Evolutionary conservation across 208 protist genomes (phyloP), one percentile per base, ranked within the genome.

Genomic region (Naegleria fowleri): DNA sequence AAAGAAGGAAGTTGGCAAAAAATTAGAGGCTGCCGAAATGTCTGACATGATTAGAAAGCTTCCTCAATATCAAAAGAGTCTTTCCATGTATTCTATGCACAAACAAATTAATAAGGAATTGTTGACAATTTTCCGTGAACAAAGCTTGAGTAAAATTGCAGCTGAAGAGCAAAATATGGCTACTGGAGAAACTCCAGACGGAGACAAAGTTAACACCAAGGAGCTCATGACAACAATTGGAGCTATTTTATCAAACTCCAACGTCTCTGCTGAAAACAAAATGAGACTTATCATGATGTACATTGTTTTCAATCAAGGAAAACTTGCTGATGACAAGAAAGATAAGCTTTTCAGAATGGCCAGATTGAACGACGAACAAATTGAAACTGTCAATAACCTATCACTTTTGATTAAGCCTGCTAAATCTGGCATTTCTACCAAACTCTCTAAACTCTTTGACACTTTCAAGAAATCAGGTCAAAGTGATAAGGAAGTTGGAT

Each of bases 91-190:
- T 40, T 67, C 86, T 41, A 29, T 89, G 11, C 86, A 89, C n/a
- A 38, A 41, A 5, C 39, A 89, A 33, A 43, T 67, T 5, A 89
- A 38, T 29, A 41, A 43, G n/a, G 36, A 39, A 41, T 41, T 89
- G 7, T 89, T 89, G 29, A 89, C 6, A 36, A 19, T 13, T 25
- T 89, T 89, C 29, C 51, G 36, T 36, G 29, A 33, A 33, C 41
- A 67, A 89, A 33, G 41, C 51, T 67, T 89, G 13, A 25, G 6
- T 0, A 39, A 89, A 19, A 29, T 89, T 89, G 86, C 48, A 75
- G 6, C 39, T 16, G 86, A 89, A 48, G 87, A 90, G 79, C 87
- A 90, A 79, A 48, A 90, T 79, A 90, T 90, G 48, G 87, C 87
- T 25, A 36, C 25, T 15, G 55, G 55, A 38, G 51, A 90, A 76